Conservation (phyloP, 2,329 filamentous ascomycete genomes). For the Hypoxylon sp. region DNA sequence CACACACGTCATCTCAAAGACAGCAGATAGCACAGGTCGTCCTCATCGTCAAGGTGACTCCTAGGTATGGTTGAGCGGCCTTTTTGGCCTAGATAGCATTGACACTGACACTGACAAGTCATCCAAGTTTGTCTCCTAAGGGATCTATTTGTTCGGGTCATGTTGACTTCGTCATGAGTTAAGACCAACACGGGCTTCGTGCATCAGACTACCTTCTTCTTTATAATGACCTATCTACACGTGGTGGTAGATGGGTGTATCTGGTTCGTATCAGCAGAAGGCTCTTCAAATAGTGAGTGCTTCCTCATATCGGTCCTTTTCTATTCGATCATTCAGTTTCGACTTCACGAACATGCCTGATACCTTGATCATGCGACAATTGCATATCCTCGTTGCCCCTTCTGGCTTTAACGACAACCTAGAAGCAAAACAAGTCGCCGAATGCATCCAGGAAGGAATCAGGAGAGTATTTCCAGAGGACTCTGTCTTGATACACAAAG, state of each 20-base stretch:
- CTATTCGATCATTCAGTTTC: not conserved
- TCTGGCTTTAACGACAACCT: not conserved
- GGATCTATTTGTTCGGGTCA: not conserved
- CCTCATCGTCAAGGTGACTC: not conserved
- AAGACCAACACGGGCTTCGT: not conserved
- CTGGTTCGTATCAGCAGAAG: not conserved
- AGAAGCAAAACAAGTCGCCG: not conserved
- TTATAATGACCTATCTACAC: not conserved
- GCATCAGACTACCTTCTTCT: not conserved
- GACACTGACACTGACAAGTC: not conserved
- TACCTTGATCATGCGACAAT: not conserved
- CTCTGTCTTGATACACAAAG: not conserved
- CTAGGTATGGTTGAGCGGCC: not conserved
- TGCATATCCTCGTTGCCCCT: conserved; percentile 4
- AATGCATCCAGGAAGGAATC: not conserved
- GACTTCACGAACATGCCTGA: not conserved
- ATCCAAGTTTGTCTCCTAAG: not conserved
- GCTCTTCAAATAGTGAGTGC: not conserved
- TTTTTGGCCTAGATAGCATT: not conserved
- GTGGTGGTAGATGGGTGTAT: not conserved
- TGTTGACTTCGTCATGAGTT: not conserved
- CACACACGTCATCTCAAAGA: not conserved
- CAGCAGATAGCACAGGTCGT: not conserved
- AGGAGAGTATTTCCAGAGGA: not conserved
- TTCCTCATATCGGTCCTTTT: not conserved